Base-by-base conservation (phyloP, 2,329 filamentous ascomycete genomes). In the Fusarium guadeloupense region DNA sequence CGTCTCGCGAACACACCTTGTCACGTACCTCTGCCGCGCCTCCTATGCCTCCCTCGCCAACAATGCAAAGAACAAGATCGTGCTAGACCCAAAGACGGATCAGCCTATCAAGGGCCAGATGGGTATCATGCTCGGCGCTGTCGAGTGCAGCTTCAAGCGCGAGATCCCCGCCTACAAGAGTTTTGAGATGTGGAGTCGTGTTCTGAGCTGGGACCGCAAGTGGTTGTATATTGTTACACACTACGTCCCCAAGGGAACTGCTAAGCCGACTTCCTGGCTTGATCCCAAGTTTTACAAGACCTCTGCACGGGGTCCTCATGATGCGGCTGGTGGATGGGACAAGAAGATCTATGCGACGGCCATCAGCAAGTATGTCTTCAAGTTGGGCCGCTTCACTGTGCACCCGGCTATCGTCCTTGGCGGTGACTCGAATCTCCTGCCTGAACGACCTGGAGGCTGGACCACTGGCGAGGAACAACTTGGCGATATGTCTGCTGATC, bases 321-420 rank as follows among this genome's bases (percentile, higher is more conserved):
- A 78, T 40, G 65, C 68, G 4, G 62, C 76, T 21, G 73, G 72
- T 2, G 80, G 81, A 25, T 85, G 85, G 73, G 81, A 86, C 73
- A 87, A 84, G 75, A 86, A 84, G 57, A 82, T 94, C 33, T 83
- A 89, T 66, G 91, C 91, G 1, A 89, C 88, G 0, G 88, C 87
- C 1, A 75, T 94, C 37, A 88, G 85, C 78, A 93, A 93, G 78
- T 94, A 94, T 74, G 91, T 94, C 34, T 88, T 92, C 73, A 94
- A 94, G 79, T 82, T 92, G 51, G 91, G 89, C 1, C 82, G 94
- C 20, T 81, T 95, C 69, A 98, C 94, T 0, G 86, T 98, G 5
- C 87, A 93, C 63, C 93, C 95, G 0, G 89, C 93, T 66, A 81
- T 90, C 40, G 81, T 94, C 8, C 80, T 98, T 21, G 81, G 85